Evolutionary conservation across 2,329 filamentous ascomycete genomes (phyloP).

Genomic region (Escovopsis weberi): DNA sequence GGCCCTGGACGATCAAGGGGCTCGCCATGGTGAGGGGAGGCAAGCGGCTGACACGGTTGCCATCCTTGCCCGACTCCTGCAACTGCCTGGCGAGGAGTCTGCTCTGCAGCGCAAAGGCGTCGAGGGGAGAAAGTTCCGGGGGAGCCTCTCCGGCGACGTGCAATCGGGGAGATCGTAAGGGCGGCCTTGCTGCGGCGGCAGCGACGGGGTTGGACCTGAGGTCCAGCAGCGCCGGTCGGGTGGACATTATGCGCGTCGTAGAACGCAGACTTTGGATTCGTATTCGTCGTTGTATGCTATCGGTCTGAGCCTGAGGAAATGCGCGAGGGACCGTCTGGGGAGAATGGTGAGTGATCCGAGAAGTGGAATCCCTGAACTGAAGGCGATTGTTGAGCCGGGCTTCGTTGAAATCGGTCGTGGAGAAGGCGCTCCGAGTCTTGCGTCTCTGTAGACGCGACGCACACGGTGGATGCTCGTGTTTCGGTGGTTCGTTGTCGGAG

Average conservation of each 20-base stretch:
- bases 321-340: not conserved
- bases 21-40: constrained; percentile 72
- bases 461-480: no score
- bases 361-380: no score
- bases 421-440: no score
- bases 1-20: constrained; percentile 58
- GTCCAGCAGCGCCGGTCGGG: constrained; percentile 44
- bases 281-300: not conserved
- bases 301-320: not conserved
- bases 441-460: no score
- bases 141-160: constrained; percentile 70
- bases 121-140: constrained; percentile 81
- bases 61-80: constrained; percentile 60
- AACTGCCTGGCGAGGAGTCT: constrained; percentile 76
- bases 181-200: constrained; percentile 28
- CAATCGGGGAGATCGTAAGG: constrained; percentile 57
- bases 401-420: no score
- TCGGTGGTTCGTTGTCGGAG: no score
- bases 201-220: constrained; percentile 44
- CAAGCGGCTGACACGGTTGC: constrained; percentile 69
- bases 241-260: constrained; percentile 27
- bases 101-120: constrained; percentile 88
- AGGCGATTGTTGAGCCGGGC: no score
- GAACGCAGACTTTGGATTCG: not conserved
- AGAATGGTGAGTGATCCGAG: not conserved